Evolutionary conservation across 208 protist genomes (phyloP).

Genomic region (Trypanosoma scelopori): DNA sequence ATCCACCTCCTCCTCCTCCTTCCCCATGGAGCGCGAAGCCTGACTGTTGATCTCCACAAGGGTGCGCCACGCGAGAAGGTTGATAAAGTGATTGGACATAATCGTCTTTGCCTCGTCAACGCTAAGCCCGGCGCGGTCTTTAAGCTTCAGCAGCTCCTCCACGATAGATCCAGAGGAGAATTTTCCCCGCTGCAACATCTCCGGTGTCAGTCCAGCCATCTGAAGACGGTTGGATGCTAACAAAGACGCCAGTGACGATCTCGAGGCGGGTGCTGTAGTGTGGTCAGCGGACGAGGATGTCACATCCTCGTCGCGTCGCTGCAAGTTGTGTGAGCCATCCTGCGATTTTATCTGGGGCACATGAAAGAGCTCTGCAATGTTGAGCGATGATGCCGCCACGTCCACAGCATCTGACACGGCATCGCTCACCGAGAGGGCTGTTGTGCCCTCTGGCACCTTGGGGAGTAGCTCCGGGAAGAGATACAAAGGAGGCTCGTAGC

Average conservation of each 20-base stretch:
- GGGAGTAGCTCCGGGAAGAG: slow-evolving; percentile 83
- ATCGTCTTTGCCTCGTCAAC: slow-evolving; percentile 59
- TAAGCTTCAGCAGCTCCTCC: slow-evolving; percentile 48
- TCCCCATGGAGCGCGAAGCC: neutral
- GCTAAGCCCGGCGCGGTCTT: slow-evolving; percentile 37
- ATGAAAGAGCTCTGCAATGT: slow-evolving; percentile 53
- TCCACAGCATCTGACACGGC: slow-evolving; percentile 75
- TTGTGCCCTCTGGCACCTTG: slow-evolving; percentile 62
- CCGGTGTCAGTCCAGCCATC: slow-evolving; percentile 47
- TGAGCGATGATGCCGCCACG: slow-evolving; percentile 69
- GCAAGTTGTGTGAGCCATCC: slow-evolving; percentile 13
- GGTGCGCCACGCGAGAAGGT: slow-evolving; percentile 78
- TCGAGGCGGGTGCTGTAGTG: slow-evolving; percentile 7
- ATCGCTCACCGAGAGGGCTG: slow-evolving; percentile 67
- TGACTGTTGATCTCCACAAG: slow-evolving; percentile 67
- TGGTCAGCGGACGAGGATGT: neutral
- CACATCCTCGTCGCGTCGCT: neutral
- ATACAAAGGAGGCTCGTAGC: slow-evolving; percentile 87
- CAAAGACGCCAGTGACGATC: slow-evolving; percentile 56
- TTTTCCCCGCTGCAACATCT: slow-evolving; percentile 42
- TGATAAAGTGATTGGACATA: slow-evolving; percentile 88
- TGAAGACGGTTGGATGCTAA: slow-evolving; percentile 65
- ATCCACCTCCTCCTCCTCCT: slow-evolving; percentile 14
- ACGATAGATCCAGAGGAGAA: slow-evolving; percentile 71
- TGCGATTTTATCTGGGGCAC: slow-evolving; percentile 22